A percentile compares a stretch with the other conserved stretches of the same genome.
These are phyloP conservation scores for Phaeodactylum tricornutum DNA, from an alignment of 108 stramenopile genomes.

Conservation along the genomic window DNA sequence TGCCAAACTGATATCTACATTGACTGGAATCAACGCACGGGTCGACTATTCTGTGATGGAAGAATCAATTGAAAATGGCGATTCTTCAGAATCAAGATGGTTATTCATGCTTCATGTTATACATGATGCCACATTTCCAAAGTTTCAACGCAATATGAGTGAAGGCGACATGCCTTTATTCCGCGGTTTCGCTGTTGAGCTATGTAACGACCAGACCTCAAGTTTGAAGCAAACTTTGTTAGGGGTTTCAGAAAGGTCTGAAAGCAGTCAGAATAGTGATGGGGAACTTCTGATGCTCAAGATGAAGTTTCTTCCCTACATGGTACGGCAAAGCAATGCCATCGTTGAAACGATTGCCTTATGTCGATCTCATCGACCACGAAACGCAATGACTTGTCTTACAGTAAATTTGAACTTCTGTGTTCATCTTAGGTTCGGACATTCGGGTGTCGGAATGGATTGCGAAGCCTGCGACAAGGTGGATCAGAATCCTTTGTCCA, in stretches of 20 bases:
- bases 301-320: constrained; percentile 84
- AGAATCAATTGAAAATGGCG: constrained; percentile 8
- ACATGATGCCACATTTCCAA: constrained; percentile 53
- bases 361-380: too few relatives aligned
- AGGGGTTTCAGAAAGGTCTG: not conserved
- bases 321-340: too few relatives aligned
- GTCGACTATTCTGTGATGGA: constrained; percentile 35
- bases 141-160: constrained; percentile 17
- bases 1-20: constrained; percentile 36
- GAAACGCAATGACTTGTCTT: too few relatives aligned
- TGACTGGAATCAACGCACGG: constrained; percentile 29
- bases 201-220: constrained; percentile 4
- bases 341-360: too few relatives aligned
- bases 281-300: constrained; percentile 59
- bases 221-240: not conserved
- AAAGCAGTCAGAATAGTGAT: not conserved
- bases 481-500: constrained; percentile 35
- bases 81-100: constrained; percentile 20
- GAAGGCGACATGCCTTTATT: constrained; percentile 50
- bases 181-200: constrained; percentile 70
- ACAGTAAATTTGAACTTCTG: too few relatives aligned
- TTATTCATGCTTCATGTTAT: constrained; percentile 56
- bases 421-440: too few relatives aligned
- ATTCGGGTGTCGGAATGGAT: constrained; percentile 69
- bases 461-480: constrained; percentile 24